Base-by-base conservation (phyloP, 208 protist species). In the Leishmania tarentolae region DNA sequence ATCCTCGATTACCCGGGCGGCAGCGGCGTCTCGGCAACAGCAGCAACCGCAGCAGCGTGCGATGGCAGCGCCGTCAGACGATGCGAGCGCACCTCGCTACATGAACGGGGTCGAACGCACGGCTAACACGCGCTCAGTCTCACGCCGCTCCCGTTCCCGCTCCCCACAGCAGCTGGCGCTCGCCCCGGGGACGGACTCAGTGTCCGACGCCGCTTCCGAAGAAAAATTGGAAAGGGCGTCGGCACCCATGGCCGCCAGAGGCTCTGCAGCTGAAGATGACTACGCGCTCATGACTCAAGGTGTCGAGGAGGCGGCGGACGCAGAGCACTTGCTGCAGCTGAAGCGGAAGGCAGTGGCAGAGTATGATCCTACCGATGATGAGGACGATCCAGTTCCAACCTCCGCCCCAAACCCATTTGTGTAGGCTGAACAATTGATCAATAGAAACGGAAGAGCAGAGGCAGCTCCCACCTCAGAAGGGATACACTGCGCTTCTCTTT, bases 61-160 rank as follows among this genome's bases (percentile, higher is more conserved):
- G 15, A 37, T 52, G 72, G 40, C 50, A 31, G 78, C 68, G 57
- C 78, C 61, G 57, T 24, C 47, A 42, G 72, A 35, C 46, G 47
- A 50, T 31, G 31, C 11, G 31, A 52, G 69, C 76, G 28, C 24
- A 19, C 69, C 46, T 13, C 75, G 63, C 47, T 53, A 17, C 46
- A 37, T 79, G 44, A 84, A 84, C 59, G 72, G 53, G 3, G 74
- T 83, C 50, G 76, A 77, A 44, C 76, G 75, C 46, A 71, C 53
- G 21, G 80, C 76, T 5, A 82, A 86, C 4, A 90, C 89, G 70
- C 89, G 66, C 50, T 79, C 82, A 7, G 89, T 88, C 37, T 90
- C 89, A 19, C 85, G 69, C 78, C 86, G 87, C 73, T 89, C 87
- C 24, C 86, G 79, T 72, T 90, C 86, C 24, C 87, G 81, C 84